These are phyloP conservation scores for Colletotrichum sublineola DNA, from an alignment of 2,329 filamentous ascomycete species.

Conservation along the genomic window DNA sequence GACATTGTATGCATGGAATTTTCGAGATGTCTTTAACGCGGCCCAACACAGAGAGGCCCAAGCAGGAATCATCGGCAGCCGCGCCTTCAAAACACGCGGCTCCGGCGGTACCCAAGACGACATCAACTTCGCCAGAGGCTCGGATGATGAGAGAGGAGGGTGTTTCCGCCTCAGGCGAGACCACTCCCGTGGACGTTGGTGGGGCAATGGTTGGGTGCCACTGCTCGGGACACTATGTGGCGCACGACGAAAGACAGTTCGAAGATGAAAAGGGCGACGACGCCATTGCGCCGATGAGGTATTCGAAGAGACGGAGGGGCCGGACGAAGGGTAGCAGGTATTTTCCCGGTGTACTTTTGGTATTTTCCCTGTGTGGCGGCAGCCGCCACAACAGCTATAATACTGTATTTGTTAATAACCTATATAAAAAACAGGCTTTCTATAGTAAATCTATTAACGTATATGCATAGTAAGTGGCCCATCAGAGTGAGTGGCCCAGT, in stretches of 20 bases:
- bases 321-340: too few species aligned
- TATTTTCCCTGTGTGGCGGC: too few species aligned
- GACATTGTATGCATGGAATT: slow-evolving; percentile 1
- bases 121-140: slow-evolving; percentile 19
- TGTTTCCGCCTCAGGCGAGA: slow-evolving; percentile 11
- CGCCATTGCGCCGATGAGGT: slow-evolving; percentile 11
- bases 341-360: too few species aligned
- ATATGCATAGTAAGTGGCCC: too few species aligned
- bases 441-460: too few species aligned
- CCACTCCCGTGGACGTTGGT: slow-evolving; percentile 13
- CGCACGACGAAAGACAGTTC: not conserved
- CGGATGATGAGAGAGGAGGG: slow-evolving; percentile 6
- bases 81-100: slow-evolving; percentile 29
- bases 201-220: slow-evolving; percentile 15
- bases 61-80: not conserved
- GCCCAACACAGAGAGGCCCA: slow-evolving; percentile 3
- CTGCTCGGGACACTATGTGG: slow-evolving; percentile 19
- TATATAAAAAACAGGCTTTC: too few species aligned
- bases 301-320: slow-evolving; percentile 18
- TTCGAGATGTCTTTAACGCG: slow-evolving; percentile 1
- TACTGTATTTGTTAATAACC: too few species aligned
- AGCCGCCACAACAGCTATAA: too few species aligned
- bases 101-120: slow-evolving; percentile 19
- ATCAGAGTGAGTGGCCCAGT: too few species aligned
- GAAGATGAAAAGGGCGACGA: slow-evolving; percentile 2